phyloP scores from a whole-genome alignment of 768 basidiomycete species.

The Galerina sulciceps region DNA sequence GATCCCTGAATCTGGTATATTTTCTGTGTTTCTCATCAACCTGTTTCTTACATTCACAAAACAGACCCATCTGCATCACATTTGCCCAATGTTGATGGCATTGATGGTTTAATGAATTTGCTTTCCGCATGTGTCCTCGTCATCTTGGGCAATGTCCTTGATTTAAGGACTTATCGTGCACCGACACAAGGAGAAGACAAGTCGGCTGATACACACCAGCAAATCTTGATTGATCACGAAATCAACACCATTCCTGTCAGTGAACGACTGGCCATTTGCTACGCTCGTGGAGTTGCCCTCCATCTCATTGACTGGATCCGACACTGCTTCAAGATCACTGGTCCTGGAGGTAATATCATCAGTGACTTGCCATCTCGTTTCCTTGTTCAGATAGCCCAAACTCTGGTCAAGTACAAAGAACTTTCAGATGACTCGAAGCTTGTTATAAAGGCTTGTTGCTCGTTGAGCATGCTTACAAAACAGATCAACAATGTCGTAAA shows the following conservation, averaged over 20 bases:
- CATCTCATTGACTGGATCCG: conserved; percentile 8
- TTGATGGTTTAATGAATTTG: conserved; percentile 10
- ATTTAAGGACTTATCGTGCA: conserved; percentile 12
- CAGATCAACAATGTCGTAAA: background rate
- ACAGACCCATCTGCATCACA: background rate
- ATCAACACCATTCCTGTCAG: conserved; percentile 1
- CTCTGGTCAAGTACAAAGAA: background rate
- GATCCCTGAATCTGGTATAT: background rate
- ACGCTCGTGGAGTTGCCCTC: conserved; percentile 2
- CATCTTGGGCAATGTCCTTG: conserved; percentile 17
- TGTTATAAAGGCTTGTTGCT: background rate
- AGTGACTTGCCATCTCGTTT: background rate
- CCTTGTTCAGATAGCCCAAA: background rate
- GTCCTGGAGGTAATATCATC: background rate
- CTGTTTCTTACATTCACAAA: background rate
- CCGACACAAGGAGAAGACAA: background rate
- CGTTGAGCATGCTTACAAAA: background rate
- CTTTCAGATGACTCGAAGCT: background rate
- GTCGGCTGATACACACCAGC: background rate
- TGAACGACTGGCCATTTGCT: conserved; percentile 2
- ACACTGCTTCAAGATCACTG: background rate
- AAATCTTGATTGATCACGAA: conserved; percentile 2
- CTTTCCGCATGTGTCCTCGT: conserved; percentile 13
- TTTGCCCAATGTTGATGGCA: conserved; percentile 11
- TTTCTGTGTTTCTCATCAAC: background rate